Base-by-base conservation (phyloP, 345 rosid genomes). In the Lepidium africanum region DNA sequence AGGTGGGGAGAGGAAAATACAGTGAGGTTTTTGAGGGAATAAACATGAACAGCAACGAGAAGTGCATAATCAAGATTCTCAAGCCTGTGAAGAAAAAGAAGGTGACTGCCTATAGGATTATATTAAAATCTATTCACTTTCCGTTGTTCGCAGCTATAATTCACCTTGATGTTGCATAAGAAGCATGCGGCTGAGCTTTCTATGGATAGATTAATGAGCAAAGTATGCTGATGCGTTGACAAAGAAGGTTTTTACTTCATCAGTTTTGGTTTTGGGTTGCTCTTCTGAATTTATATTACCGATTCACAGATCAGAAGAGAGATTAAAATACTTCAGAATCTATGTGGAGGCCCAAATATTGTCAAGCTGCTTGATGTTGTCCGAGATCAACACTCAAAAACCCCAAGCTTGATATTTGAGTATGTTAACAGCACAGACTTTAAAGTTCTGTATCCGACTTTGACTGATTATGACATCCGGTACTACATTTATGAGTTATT, bases 21-120 rank as follows among this genome's bases (percentile, higher is more conserved):
- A 89, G 96, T 50, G 96, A 87, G 76, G 96, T 89, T 54, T 89
- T 89, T 59, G 93, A 89, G 68, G 96, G 93, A 32, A 81, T 89
- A 15, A 87, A 89, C 79, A 79, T 84, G 64, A 85, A 80, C 40
- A 89, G 46, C 83, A 85, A 79, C 35, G 91, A 89, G 62, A 79
- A 82, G 13, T 87, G 93, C 70, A 75, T 89, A 1, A 89, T 89
- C 79, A 89, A 89, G 85, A 89, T 89, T 74, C 93, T 89, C 72
- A 89, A 89, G 80, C 96, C 96, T 76, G 96, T 89, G 25, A 87
- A 89, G 87, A 89, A 89, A 48, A 89, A 89, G 86, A 89, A 89
- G 88, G 92, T 83, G 60, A 72, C 43, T 72, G n/a, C 41, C 6
- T 30, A 12, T 43, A 33, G 11, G 4, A 11, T 11, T n/a, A 6